Evolutionary conservation across 768 basidiomycete genomes (phyloP), one percentile per base, ranked within the genome.

Genomic region (Botryobasidium botryosum): DNA sequence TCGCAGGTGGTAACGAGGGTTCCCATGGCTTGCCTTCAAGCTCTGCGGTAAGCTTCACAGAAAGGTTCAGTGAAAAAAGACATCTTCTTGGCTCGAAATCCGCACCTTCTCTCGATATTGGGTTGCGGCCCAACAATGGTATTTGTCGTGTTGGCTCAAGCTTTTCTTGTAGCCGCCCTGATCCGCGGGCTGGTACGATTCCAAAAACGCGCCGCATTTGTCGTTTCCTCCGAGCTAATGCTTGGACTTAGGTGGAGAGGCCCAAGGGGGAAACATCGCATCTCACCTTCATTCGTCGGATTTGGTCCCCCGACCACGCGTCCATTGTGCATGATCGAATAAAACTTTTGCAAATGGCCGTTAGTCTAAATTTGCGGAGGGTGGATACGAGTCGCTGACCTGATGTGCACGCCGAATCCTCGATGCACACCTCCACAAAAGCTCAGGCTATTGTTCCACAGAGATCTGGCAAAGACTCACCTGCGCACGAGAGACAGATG

Each of bases 301-400:
- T 64, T 61, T 94, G 88, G 48, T 91, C 86, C 29, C 77, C 72
- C 52, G 83, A 79, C 87, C 90, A 94, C 52, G 87, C 82, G 63
- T 94, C 91, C 91, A 94, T 96, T 44, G 88, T 88, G 51, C 90
- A 75, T 33, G 84, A 87, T 58, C 90, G 71, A 45, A 92, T 85
- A 61, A 90, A 92, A 59, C 82, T 85, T 8, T 44, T 44, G 7
- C 5, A 21, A 28, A 12, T 44, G 4, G 13, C 12, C 7, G 3
- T 15, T 42, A 40, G 21, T 28, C 8, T 15, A 15, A 15, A 36
- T 42, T 32, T 26, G 43, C 38, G 38, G 17, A 33, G 27, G n/a
- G 18, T 24, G 47, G 61, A 45, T 35, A 40, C 43, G n/a, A 20
- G 15, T 31, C 49, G 54, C 52, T 38, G 49, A 67, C 82, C 79